phyloP scores from a whole-genome alignment of 768 basidiomycete species.

The Lentinula guzmanii region DNA sequence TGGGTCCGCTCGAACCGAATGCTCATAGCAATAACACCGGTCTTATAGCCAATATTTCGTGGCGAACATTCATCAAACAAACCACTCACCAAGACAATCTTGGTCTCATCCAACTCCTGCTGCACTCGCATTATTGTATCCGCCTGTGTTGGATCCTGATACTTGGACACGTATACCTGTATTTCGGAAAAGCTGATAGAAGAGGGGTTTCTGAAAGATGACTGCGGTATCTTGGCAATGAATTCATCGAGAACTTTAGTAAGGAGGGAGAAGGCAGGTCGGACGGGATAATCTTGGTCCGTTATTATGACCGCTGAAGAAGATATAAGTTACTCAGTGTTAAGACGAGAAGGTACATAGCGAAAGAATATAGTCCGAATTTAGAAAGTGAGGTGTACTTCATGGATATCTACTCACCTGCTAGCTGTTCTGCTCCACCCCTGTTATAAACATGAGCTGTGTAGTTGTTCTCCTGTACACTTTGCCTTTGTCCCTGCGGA shows the following conservation, averaged over 20 bases:
- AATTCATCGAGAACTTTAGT: slow-evolving; percentile 94
- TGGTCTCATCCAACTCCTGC: slow-evolving; percentile 97
- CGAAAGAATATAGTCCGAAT: background rate
- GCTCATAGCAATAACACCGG: too few species aligned
- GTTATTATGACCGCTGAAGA: slow-evolving; percentile 81
- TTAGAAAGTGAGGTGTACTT: background rate
- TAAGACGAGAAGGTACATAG: background rate
- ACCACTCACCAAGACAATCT: slow-evolving; percentile 84
- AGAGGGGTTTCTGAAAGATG: slow-evolving; percentile 57
- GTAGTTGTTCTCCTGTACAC: slow-evolving; percentile 90
- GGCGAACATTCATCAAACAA: background rate
- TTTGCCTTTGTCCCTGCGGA: slow-evolving; percentile 82
- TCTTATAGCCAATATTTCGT: background rate
- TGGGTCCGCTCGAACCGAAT: too few species aligned
- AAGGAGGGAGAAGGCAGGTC: slow-evolving; percentile 93
- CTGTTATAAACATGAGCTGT: slow-evolving; percentile 92
- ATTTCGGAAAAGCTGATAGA: slow-evolving; percentile 75
- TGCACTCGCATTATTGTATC: slow-evolving; percentile 99
- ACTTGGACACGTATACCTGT: slow-evolving; percentile 76
- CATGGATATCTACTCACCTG: slow-evolving; percentile 45
- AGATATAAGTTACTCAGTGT: background rate
- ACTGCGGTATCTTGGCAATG: slow-evolving; percentile 68
- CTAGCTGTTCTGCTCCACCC: slow-evolving; percentile 78
- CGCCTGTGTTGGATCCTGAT: slow-evolving; percentile 95
- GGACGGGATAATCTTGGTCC: slow-evolving; percentile 93